Evolutionary conservation across 2,329 filamentous ascomycete species (phyloP).

Genomic region (Pseudocercospora crystallina): DNA sequence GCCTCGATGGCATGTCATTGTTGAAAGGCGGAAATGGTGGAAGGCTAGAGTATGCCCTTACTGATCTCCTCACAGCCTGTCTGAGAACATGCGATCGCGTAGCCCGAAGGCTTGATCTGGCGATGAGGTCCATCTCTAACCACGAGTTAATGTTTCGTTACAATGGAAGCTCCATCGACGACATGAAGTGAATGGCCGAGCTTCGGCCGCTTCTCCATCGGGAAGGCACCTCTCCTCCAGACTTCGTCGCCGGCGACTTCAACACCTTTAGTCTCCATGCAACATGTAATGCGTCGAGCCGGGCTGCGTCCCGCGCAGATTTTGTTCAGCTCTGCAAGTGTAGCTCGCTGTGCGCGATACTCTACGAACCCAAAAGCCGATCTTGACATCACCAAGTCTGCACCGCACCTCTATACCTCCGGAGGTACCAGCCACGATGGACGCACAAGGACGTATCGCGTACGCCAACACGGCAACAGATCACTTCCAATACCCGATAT

Average conservation of each 20-base stretch:
- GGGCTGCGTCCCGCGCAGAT: not conserved
- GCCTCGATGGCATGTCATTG: too few relatives aligned
- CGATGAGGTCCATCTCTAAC: conserved; percentile 25
- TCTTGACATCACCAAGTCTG: not conserved
- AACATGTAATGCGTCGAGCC: conserved; percentile 15
- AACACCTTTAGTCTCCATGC: conserved; percentile 2
- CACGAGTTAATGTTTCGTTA: too few relatives aligned
- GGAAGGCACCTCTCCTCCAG: too few relatives aligned
- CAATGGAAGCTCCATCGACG: too few relatives aligned
- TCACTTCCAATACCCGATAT: conserved; percentile 50
- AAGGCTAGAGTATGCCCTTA: conserved; percentile 18
- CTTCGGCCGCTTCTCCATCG: too few relatives aligned
- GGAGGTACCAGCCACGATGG: conserved; percentile 29
- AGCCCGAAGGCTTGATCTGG: conserved; percentile 26
- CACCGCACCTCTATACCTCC: not conserved
- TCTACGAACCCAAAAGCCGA: not conserved
- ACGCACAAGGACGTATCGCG: conserved; percentile 35
- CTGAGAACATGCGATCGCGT: conserved; percentile 24
- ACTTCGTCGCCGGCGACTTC: too few relatives aligned
- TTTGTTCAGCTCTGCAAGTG: too few relatives aligned
- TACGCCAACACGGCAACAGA: conserved; percentile 35
- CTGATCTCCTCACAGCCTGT: conserved; percentile 9
- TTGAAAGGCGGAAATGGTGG: conserved; percentile 21
- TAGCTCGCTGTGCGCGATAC: not conserved
- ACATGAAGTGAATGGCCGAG: too few relatives aligned